A percentile compares a stretch with the other conserved stretches of the same genome.
Conservation (phyloP, 2,329 filamentous ascomycete genomes). For the Colletotrichum tropicale region DNA sequence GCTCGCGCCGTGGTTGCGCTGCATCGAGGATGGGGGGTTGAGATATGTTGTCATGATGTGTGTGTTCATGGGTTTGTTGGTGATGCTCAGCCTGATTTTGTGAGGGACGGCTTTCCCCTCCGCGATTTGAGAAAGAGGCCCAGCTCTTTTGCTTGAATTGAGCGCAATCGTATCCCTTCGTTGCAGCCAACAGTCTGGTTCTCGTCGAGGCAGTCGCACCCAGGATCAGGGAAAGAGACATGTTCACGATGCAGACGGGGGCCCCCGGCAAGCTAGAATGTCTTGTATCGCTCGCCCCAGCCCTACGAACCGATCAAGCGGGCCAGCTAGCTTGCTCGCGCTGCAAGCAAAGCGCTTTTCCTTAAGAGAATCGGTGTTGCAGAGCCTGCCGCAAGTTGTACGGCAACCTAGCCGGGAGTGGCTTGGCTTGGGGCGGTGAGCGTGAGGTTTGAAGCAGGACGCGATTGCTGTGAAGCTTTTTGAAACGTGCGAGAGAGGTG, state of each 20-base stretch:
- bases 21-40: background rate
- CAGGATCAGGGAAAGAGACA: background rate
- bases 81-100: constrained; percentile 3
- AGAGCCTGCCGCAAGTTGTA: background rate
- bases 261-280: background rate
- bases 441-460: background rate
- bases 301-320: background rate
- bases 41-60: background rate
- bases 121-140: background rate
- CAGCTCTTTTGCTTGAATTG: background rate
- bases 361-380: background rate
- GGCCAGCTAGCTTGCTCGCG: background rate
- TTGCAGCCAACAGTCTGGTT: background rate
- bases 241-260: background rate
- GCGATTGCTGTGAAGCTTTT: background rate
- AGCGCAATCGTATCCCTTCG: background rate
- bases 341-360: background rate
- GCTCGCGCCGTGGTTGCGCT: background rate
- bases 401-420: background rate
- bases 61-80: background rate
- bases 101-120: background rate
- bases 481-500: background rate
- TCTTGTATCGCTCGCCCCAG: background rate
- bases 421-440: background rate
- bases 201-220: background rate